Evolutionary conservation across 108 stramenopile species (phyloP).

Genomic region (Aurantiochytrium sp.): DNA sequence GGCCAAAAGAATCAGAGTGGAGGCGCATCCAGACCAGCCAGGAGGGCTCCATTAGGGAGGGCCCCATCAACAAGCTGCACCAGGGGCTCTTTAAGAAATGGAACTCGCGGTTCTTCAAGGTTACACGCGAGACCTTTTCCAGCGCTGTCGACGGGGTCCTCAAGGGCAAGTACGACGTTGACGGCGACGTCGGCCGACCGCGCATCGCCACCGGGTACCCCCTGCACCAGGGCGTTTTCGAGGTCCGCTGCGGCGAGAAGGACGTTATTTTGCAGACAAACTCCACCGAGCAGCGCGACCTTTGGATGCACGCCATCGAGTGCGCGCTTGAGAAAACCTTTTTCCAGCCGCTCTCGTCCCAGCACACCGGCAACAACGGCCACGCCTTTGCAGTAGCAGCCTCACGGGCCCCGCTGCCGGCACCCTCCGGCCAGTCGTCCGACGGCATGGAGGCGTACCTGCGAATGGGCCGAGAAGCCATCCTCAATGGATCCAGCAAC

Average conservation of each 20-base stretch:
- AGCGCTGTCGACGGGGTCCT: neutral
- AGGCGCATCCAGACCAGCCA: neutral
- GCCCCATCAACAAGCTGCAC: neutral
- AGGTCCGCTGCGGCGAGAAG: slow-evolving; percentile 17
- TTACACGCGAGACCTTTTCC: neutral
- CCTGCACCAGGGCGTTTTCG: slow-evolving; percentile 11
- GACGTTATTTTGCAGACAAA: slow-evolving; percentile 10
- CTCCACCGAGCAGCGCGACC: neutral
- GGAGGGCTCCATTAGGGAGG: neutral
- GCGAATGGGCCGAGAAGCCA: neutral
- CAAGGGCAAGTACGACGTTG: neutral
- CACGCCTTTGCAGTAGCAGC: neutral
- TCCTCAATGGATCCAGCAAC: neutral
- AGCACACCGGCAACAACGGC: neutral
- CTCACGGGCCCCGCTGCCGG: neutral
- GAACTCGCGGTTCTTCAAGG: neutral
- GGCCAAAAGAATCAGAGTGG: neutral
- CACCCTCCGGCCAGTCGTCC: neutral
- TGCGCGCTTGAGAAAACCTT: neutral
- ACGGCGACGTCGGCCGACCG: neutral
- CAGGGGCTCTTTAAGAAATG: slow-evolving; percentile 2
- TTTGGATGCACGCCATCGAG: slow-evolving; percentile 29
- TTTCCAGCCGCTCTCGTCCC: neutral
- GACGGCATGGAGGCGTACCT: slow-evolving; percentile 6
- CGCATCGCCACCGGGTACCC: neutral